A percentile compares a stretch with the other conserved stretches of the same genome.
These are phyloP conservation scores for Waitea zeae DNA, from an alignment of 1,284 basidiomycete genomes.

Conservation along the genomic window DNA sequence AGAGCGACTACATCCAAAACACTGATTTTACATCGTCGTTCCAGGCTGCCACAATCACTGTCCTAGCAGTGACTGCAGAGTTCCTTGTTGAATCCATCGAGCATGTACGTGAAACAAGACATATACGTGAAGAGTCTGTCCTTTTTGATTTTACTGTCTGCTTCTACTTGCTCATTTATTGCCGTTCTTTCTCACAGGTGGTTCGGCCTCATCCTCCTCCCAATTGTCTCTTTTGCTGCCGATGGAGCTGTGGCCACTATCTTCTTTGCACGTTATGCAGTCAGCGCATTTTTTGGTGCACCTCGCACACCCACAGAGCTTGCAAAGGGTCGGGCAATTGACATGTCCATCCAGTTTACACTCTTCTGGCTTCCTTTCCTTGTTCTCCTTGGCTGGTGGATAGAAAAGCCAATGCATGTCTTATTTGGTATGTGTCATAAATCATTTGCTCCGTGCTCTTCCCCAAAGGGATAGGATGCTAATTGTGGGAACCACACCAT, in stretches of 20 bases:
- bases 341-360: slow-evolving; percentile 23
- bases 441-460: background rate
- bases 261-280: slow-evolving; percentile 22
- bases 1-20: no score
- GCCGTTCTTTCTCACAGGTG: slow-evolving; percentile 24
- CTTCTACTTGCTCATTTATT: slow-evolving; percentile 1
- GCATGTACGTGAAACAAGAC: slow-evolving; percentile 21
- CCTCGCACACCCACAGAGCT: slow-evolving; percentile 12
- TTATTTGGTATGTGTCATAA: slow-evolving; percentile 23
- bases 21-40: no score
- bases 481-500: background rate
- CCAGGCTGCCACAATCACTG: no score
- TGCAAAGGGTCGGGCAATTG: slow-evolving; percentile 19
- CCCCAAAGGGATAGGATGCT: background rate
- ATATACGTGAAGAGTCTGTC: slow-evolving; percentile 31
- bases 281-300: slow-evolving; percentile 7
- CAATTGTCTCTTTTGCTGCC: slow-evolving; percentile 50
- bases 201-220: slow-evolving; percentile 54
- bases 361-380: slow-evolving; percentile 23
- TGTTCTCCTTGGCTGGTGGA: slow-evolving; percentile 20
- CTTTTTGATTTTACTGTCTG: slow-evolving; percentile 1
- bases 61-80: no score
- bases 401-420: slow-evolving; percentile 15
- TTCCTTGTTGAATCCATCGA: slow-evolving; percentile 49
- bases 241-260: slow-evolving; percentile 40